phyloP scores from a whole-genome alignment of 163 green algal species.

The Picocystis sp. region DNA sequence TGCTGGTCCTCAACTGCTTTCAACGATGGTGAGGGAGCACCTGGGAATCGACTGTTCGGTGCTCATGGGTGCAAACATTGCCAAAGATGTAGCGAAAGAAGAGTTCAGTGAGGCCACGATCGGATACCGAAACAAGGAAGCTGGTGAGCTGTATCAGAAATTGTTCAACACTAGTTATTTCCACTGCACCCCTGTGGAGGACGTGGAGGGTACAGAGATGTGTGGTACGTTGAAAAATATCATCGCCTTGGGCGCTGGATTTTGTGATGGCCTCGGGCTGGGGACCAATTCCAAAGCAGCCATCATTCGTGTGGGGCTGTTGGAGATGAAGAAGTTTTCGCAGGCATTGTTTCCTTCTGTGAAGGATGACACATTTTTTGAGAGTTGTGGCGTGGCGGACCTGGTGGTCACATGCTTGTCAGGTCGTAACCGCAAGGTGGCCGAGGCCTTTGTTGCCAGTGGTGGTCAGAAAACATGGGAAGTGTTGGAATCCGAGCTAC shows the following conservation, averaged over 20 bases:
- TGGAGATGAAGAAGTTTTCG: conserved; percentile 39
- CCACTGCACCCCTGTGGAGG: conserved; percentile 30
- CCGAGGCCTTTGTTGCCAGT: conserved; percentile 24
- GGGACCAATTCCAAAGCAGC: conserved; percentile 45
- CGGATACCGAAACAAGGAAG: conserved; percentile 34
- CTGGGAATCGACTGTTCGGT: conserved; percentile 33
- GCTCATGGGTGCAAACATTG: conserved; percentile 69
- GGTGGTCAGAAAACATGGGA: conserved; percentile 19
- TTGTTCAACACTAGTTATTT: conserved; percentile 52
- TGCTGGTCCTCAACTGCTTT: conserved; percentile 61
- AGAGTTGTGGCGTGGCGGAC: conserved; percentile 51
- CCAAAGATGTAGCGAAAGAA: conserved; percentile 13
- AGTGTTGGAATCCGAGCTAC: conserved; percentile 41
- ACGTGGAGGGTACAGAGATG: conserved; percentile 56
- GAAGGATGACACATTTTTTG: conserved; percentile 48
- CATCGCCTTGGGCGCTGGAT: conserved; percentile 45
- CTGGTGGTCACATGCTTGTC: conserved; percentile 61
- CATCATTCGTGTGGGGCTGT: conserved; percentile 44
- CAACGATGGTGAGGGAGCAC: conserved; percentile 21
- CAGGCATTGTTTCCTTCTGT: conserved; percentile 38
- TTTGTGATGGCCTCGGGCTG: conserved; percentile 46
- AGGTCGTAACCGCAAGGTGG: conserved; percentile 48
- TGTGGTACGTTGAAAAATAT: conserved; percentile 71
- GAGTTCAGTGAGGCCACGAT: conserved; percentile 48
- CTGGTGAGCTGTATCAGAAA: conserved; percentile 34